Conservation (phyloP, 345 rosid species). For the Fremontodendron californicum region DNA sequence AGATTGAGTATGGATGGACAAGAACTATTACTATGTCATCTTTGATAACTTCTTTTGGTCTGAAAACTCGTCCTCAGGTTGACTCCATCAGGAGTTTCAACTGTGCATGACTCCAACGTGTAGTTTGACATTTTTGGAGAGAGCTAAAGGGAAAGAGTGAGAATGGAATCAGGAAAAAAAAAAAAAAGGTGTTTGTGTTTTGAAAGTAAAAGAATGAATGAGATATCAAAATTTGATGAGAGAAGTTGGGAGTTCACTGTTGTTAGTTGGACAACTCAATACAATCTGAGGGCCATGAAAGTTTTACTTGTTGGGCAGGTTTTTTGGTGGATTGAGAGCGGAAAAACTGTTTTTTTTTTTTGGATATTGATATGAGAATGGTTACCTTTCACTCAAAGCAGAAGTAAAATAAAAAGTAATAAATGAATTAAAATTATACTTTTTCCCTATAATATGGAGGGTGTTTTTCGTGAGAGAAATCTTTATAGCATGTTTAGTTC, state of each 20-base stretch:
- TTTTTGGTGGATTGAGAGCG: too few relatives aligned
- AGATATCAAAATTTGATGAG: neutral
- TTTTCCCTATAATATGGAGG: too few relatives aligned
- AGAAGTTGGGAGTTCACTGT: constrained; percentile 35
- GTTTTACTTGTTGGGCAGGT: too few relatives aligned
- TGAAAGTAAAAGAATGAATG: neutral
- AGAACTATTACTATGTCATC: constrained; percentile 55
- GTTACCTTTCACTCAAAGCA: too few relatives aligned
- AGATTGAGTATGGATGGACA: constrained; percentile 81
- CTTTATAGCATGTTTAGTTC: too few relatives aligned
- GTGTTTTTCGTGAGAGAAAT: too few relatives aligned
- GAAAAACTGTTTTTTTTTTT: too few relatives aligned
- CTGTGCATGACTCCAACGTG: constrained; percentile 43
- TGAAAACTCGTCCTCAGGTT: constrained; percentile 60
- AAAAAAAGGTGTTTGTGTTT: neutral
- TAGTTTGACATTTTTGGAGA: constrained; percentile 35
- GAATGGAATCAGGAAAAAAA: neutral
- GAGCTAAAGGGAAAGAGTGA: neutral
- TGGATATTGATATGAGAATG: too few relatives aligned
- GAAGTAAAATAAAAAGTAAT: too few relatives aligned
- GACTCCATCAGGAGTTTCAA: constrained; percentile 50
- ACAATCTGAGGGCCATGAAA: too few relatives aligned
- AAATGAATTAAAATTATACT: too few relatives aligned
- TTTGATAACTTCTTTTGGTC: constrained; percentile 38
- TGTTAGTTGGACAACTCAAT: neutral